Evolutionary conservation across 305 asterid species (phyloP).

Genomic region (Petunia hybrid): DNA sequence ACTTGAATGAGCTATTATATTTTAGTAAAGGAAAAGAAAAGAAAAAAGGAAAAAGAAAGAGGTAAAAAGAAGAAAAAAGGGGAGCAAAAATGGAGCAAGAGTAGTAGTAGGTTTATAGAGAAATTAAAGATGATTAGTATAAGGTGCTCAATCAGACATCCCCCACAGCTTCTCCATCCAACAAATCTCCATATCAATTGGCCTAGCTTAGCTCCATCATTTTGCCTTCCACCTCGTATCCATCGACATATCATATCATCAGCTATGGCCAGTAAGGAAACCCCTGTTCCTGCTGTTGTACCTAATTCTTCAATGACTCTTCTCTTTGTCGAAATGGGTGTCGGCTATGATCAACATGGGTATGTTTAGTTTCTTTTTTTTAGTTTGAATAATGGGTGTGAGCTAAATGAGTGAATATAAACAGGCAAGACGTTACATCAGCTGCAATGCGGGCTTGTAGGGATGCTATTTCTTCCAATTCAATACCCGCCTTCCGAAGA

Average conservation of each 20-base stretch:
- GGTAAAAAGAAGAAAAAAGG: too few species aligned
- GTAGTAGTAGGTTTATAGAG: too few species aligned
- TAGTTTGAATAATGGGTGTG: not conserved
- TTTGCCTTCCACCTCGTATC: constrained; percentile 28
- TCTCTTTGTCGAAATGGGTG: constrained; percentile 97
- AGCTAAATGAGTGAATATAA: constrained; percentile 1
- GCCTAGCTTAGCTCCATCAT: not conserved
- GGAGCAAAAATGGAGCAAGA: too few species aligned
- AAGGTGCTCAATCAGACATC: not conserved
- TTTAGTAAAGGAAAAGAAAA: too few species aligned
- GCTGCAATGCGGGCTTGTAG: constrained; percentile 97
- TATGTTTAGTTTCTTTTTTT: constrained; percentile 23
- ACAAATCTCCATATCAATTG: not conserved
- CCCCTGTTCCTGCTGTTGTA: constrained; percentile 36
- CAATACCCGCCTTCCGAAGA: constrained; percentile 90
- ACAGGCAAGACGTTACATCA: constrained; percentile 85
- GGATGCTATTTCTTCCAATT: constrained; percentile 91
- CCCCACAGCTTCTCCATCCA: not conserved
- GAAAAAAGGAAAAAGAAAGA: too few species aligned
- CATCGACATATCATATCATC: not conserved
- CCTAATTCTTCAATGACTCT: constrained; percentile 86
- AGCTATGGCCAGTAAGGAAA: constrained; percentile 48
- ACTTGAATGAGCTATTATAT: too few species aligned
- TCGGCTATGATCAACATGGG: constrained; percentile 99
- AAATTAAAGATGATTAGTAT: not conserved